Evolutionary conservation across 352 stramenopile species (phyloP).

Genomic region (Phytophthora palmivora): DNA sequence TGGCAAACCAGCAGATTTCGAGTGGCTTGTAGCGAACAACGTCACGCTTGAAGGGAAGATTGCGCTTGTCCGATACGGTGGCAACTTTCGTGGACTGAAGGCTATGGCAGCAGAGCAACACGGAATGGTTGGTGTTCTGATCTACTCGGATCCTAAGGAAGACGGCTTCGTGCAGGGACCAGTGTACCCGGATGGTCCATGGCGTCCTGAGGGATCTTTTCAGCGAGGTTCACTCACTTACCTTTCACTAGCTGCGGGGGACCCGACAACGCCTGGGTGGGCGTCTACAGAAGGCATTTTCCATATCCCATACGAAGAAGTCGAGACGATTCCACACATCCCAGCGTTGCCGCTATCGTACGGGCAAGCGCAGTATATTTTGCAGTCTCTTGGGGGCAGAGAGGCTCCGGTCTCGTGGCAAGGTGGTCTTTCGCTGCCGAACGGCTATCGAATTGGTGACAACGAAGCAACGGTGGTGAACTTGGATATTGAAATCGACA

Average conservation of each 20-base stretch:
- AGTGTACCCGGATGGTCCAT: conserved; percentile 64
- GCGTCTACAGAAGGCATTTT: conserved; percentile 45
- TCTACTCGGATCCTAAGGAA: conserved; percentile 80
- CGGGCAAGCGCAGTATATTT: conserved; percentile 74
- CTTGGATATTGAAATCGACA: conserved; percentile 79
- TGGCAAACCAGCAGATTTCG: conserved; percentile 72
- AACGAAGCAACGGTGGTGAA: conserved; percentile 57
- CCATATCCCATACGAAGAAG: conserved; percentile 50
- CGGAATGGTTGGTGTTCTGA: conserved; percentile 62
- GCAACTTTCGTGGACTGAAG: conserved; percentile 61
- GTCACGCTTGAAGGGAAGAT: conserved; percentile 68
- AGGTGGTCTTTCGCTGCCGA: conserved; percentile 57
- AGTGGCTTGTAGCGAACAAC: conserved; percentile 54
- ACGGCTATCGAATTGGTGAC: conserved; percentile 74
- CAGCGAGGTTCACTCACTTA: conserved; percentile 78
- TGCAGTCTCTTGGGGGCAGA: conserved; percentile 65
- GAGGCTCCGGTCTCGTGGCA: conserved; percentile 60
- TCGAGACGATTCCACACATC: conserved; percentile 66
- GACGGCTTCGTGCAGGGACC: conserved; percentile 67
- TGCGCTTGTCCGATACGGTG: conserved; percentile 73
- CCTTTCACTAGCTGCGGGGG: conserved; percentile 64
- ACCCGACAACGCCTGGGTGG: conserved; percentile 55
- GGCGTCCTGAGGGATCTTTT: too few species aligned
- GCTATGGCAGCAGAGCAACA: conserved; percentile 70
- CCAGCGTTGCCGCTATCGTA: conserved; percentile 77